A percentile compares a stretch with the other conserved stretches of the same genome.
phyloP scores from a whole-genome alignment of 768 basidiomycete genomes.

The Termitomyces sp. region DNA sequence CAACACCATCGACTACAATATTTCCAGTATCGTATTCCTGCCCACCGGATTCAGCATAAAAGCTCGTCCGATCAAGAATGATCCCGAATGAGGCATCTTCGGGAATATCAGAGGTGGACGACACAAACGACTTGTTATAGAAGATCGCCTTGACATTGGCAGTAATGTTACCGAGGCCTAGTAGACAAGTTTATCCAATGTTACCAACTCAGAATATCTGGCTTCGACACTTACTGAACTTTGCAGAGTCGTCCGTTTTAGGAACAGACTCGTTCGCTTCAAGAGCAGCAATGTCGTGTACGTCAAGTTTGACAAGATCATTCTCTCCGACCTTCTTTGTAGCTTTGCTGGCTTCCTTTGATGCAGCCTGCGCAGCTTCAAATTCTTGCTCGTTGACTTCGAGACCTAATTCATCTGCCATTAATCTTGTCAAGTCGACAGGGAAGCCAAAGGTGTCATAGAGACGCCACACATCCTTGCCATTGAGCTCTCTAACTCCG shows the following conservation, averaged over 20 bases:
- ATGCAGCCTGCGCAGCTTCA: slow-evolving; percentile 79
- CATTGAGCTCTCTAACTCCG: slow-evolving; percentile 63
- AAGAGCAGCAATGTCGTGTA: slow-evolving; percentile 85
- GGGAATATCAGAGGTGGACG: slow-evolving; percentile 62
- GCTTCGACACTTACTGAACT: slow-evolving; percentile 64
- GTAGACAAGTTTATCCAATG: not conserved
- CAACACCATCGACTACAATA: slow-evolving; percentile 85
- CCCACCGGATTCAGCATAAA: slow-evolving; percentile 96
- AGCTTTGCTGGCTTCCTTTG: slow-evolving; percentile 89
- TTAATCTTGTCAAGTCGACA: slow-evolving; percentile 89
- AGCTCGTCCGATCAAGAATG: slow-evolving; percentile 87
- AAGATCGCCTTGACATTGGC: slow-evolving; percentile 82
- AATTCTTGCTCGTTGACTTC: slow-evolving; percentile 85
- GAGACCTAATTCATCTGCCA: slow-evolving; percentile 92
- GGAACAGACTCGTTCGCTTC: slow-evolving; percentile 73
- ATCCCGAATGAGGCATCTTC: slow-evolving; percentile 72
- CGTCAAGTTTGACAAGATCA: slow-evolving; percentile 85
- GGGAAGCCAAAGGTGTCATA: slow-evolving; percentile 99
- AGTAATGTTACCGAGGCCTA: slow-evolving; percentile 73
- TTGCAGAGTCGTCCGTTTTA: slow-evolving; percentile 90
- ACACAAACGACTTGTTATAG: slow-evolving; percentile 67
- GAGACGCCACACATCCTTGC: slow-evolving; percentile 93
- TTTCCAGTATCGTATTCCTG: slow-evolving; percentile 97
- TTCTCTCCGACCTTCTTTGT: slow-evolving; percentile 62
- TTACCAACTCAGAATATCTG: not conserved